phyloP scores from a whole-genome alignment of 768 basidiomycete genomes.

The Leccinum disarticulatum region DNA sequence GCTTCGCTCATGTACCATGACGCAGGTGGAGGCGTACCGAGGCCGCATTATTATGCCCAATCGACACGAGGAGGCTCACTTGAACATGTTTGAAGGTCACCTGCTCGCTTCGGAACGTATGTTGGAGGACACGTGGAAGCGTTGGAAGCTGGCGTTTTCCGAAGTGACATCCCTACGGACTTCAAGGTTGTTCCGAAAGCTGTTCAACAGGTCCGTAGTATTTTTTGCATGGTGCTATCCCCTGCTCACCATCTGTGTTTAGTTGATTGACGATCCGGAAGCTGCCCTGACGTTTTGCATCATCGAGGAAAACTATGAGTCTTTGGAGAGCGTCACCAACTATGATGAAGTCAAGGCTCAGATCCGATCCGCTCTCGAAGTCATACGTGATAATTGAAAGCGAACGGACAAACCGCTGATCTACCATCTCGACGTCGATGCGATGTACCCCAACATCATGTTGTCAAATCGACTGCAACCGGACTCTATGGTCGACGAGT shows the following conservation, averaged over 20 bases:
- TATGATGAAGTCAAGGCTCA: conserved; percentile 88
- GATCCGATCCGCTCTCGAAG: conserved; percentile 76
- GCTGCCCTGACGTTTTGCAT: conserved; percentile 89
- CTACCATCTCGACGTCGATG: conserved; percentile 98
- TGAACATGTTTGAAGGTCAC: conserved; percentile 94
- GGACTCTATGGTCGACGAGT: conserved; percentile 95
- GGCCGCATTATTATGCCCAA: conserved; percentile 97
- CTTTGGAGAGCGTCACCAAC: conserved; percentile 84
- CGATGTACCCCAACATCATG: conserved; percentile 99
- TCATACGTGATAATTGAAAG: conserved; percentile 88
- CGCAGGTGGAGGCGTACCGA: conserved; percentile 91
- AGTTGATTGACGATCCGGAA: conserved; percentile 95
- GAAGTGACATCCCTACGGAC: conserved; percentile 91
- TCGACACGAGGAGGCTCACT: conserved; percentile 88
- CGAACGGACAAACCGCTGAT: conserved; percentile 92
- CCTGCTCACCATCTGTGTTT: not conserved
- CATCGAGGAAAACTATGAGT: conserved; percentile 75
- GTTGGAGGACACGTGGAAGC: conserved; percentile 99
- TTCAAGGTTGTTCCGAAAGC: conserved; percentile 93
- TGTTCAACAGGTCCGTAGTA: conserved; percentile 66
- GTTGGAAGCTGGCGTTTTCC: conserved; percentile 97
- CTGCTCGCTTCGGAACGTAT: conserved; percentile 97
- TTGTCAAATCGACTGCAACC: conserved; percentile 98
- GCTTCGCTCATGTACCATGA: conserved; percentile 5
- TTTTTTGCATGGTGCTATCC: not conserved